Evolutionary conservation across 2,329 filamentous ascomycete species (phyloP).

Genomic region (Phaeosphaeria sp.): DNA sequence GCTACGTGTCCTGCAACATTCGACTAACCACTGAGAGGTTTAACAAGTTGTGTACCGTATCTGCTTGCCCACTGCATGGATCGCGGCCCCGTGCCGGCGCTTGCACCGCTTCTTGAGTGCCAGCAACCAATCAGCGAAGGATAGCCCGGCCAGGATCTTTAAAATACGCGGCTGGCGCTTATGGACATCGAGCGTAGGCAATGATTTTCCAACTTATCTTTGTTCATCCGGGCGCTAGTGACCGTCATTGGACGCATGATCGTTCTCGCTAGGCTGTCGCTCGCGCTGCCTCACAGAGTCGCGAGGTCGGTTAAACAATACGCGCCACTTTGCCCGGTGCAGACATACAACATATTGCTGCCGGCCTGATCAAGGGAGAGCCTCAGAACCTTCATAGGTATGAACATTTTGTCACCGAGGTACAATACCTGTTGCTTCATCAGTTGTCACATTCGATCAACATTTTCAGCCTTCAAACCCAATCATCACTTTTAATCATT

Average conservation of each 20-base stretch:
- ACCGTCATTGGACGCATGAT: not conserved
- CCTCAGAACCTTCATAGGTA: not conserved
- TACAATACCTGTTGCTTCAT: not conserved
- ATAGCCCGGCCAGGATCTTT: too few relatives aligned
- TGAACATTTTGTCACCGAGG: not conserved
- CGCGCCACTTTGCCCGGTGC: not conserved
- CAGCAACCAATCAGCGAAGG: too few relatives aligned
- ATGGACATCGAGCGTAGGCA: not conserved
- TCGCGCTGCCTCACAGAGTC: not conserved
- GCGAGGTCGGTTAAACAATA: not conserved
- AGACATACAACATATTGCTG: not conserved
- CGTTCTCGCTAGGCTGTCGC: not conserved
- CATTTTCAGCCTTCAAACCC: too few relatives aligned
- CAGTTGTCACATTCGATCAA: not conserved
- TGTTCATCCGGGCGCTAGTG: not conserved
- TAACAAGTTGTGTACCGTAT: too few relatives aligned
- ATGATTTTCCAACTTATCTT: not conserved
- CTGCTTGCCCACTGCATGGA: too few relatives aligned
- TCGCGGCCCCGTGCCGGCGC: too few relatives aligned
- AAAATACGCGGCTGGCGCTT: not conserved
- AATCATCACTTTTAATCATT: too few relatives aligned
- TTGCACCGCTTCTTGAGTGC: too few relatives aligned
- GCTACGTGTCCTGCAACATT: too few relatives aligned
- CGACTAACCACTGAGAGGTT: too few relatives aligned
- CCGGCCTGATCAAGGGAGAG: not conserved